These are phyloP conservation scores for Aspergillus bridgeri DNA, from an alignment of 495 filamentous ascomycete genomes.

Conservation along the genomic window DNA sequence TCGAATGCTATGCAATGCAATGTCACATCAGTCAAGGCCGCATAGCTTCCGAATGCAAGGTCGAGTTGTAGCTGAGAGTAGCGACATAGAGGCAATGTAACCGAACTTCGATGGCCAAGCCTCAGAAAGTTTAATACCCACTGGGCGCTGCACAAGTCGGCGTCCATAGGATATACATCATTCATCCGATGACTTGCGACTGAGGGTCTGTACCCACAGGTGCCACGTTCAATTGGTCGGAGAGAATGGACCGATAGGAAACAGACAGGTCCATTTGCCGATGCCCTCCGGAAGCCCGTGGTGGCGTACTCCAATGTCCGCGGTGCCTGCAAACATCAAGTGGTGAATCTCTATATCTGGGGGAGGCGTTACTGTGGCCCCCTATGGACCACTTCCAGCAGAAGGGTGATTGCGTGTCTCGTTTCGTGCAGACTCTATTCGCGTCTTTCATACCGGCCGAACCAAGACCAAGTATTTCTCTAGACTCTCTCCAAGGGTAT, in stretches of 20 bases:
- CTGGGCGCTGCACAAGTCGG: not conserved
- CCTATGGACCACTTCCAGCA: not conserved
- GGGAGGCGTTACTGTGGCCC: not conserved
- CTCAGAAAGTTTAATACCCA: not conserved
- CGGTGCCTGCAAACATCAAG: not conserved
- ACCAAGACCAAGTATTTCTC: conserved; percentile 33
- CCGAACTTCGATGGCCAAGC: not conserved
- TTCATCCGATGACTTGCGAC: not conserved
- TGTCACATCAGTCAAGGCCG: not conserved
- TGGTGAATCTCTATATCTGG: not conserved
- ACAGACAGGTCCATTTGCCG: not conserved
- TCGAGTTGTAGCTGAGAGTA: not conserved
- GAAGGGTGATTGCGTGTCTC: not conserved
- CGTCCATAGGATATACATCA: not conserved
- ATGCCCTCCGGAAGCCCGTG: not conserved
- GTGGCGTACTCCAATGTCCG: no score
- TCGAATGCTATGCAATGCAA: not conserved
- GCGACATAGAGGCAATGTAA: not conserved
- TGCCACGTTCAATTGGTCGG: not conserved
- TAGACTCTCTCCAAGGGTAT: conserved; percentile 35
- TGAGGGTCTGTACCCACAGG: not conserved
- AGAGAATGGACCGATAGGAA: not conserved
- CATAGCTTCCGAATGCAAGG: not conserved
- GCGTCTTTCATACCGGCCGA: not conserved
- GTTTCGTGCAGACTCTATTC: not conserved